These are phyloP conservation scores for Pulicaria dysenterica DNA, from an alignment of 129 eudicot species.

Conservation along the genomic window DNA sequence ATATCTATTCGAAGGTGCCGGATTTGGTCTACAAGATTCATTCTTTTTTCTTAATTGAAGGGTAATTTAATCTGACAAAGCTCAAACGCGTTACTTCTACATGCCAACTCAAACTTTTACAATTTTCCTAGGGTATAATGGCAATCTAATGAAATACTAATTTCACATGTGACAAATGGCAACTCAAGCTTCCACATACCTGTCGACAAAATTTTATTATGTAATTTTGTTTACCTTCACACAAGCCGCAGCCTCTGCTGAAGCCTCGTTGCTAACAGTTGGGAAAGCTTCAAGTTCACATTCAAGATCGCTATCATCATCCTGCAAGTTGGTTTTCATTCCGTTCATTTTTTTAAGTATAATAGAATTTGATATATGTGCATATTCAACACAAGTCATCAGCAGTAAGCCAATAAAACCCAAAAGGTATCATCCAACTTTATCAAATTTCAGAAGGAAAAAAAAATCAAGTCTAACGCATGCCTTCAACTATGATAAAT, in stretches of 20 bases:
- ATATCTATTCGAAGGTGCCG: too few relatives aligned
- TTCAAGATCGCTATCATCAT: constrained; percentile 94
- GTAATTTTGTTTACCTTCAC: constrained; percentile 60
- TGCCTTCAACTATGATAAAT: neutral
- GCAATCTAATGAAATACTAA: neutral
- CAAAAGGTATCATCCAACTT: neutral
- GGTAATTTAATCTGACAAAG: neutral
- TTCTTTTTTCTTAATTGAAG: neutral
- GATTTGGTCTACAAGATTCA: constrained; percentile 8
- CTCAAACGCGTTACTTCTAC: too few relatives aligned
- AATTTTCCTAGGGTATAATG: too few relatives aligned
- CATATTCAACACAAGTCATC: neutral
- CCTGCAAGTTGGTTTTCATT: constrained; percentile 45
- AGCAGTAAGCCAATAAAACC: neutral
- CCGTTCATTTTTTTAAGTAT: neutral
- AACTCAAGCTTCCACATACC: neutral
- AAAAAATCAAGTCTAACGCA: neutral
- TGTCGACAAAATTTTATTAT: neutral
- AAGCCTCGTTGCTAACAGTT: constrained; percentile 69
- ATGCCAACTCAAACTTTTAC: too few relatives aligned
- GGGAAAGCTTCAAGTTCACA: constrained; percentile 83
- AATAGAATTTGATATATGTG: neutral
- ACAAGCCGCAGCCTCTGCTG: constrained; percentile 79
- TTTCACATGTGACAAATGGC: neutral
- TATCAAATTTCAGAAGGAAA: neutral